phyloP scores from a whole-genome alignment of 2,329 filamentous ascomycete genomes.

The Neoscytalidium dimidiatum region DNA sequence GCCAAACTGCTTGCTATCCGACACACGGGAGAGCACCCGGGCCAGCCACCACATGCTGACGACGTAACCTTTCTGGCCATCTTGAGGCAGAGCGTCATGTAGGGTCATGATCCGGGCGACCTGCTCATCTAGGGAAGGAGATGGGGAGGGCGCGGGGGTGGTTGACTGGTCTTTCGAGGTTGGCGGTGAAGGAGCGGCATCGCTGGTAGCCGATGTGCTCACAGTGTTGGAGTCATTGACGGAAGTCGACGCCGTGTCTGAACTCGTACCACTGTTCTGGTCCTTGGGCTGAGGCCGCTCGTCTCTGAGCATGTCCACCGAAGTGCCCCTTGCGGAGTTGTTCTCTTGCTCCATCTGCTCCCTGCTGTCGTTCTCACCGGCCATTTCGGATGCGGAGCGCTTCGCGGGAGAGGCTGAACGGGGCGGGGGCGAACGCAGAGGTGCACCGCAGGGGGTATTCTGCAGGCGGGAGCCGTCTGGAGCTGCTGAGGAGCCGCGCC shows the following conservation, averaged over 20 bases:
- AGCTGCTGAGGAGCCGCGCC: slow-evolving; percentile 26
- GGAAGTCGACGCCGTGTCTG: slow-evolving; percentile 30
- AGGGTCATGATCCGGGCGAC: slow-evolving; percentile 71
- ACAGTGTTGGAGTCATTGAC: slow-evolving; percentile 19
- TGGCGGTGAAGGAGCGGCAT: slow-evolving; percentile 15
- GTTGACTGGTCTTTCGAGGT: not conserved
- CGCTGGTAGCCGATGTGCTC: slow-evolving; percentile 19
- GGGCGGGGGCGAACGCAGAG: slow-evolving; percentile 27
- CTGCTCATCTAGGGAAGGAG: slow-evolving; percentile 60
- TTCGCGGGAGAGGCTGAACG: slow-evolving; percentile 58
- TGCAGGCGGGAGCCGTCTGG: slow-evolving; percentile 14
- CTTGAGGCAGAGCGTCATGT: slow-evolving; percentile 57
- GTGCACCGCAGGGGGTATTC: slow-evolving; percentile 5
- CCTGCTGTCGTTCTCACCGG: slow-evolving; percentile 38
- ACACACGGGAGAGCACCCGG: slow-evolving; percentile 67
- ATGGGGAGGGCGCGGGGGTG: not conserved
- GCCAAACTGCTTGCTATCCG: slow-evolving; percentile 46
- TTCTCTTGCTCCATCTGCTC: slow-evolving; percentile 38
- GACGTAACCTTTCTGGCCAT: slow-evolving; percentile 74
- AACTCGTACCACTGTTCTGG: slow-evolving; percentile 28
- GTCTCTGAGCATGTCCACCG: slow-evolving; percentile 47
- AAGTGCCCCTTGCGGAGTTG: slow-evolving; percentile 37
- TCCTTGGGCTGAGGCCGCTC: slow-evolving; percentile 25
- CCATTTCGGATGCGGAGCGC: slow-evolving; percentile 56
- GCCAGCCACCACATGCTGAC: slow-evolving; percentile 80